phyloP scores from a whole-genome alignment of 768 basidiomycete species.

The Collybiopsis confluens region DNA sequence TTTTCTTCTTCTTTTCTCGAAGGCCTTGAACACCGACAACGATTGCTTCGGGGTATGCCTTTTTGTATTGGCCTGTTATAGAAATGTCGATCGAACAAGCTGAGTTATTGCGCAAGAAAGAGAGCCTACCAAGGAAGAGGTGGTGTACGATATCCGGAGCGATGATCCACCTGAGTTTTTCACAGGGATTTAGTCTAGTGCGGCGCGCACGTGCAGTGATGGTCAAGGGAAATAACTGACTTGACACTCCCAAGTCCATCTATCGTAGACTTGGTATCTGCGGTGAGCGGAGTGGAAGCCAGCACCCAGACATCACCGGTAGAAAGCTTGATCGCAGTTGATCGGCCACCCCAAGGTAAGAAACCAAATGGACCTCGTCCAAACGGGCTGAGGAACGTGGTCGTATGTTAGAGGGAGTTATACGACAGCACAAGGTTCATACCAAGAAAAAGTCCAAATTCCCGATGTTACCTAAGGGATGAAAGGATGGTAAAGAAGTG shows the following conservation, averaged over 20 bases:
- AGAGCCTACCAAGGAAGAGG: constrained; percentile 46
- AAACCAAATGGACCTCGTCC: constrained; percentile 47
- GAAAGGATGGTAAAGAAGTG: not conserved
- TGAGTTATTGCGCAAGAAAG: constrained; percentile 16
- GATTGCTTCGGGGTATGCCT: constrained; percentile 67
- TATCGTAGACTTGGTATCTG: constrained; percentile 59
- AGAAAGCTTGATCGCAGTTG: constrained; percentile 71
- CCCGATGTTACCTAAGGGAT: constrained; percentile 39
- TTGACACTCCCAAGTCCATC: constrained; percentile 66
- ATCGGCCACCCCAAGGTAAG: constrained; percentile 76
- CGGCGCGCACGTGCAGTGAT: not conserved
- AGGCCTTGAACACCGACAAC: constrained; percentile 64
- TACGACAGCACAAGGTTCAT: constrained; percentile 15
- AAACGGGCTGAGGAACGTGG: constrained; percentile 48
- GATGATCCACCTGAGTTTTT: constrained; percentile 46
- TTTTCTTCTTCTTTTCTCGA: constrained; percentile 45
- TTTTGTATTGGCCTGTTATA: constrained; percentile 52
- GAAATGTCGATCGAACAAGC: constrained; percentile 14
- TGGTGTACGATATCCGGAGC: constrained; percentile 57
- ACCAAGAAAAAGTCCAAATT: constrained; percentile 68
- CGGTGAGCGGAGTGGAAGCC: constrained; percentile 72
- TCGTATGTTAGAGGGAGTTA: constrained; percentile 1
- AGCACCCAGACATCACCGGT: constrained; percentile 75
- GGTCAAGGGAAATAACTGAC: constrained; percentile 26
- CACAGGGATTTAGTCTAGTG: not conserved